These are phyloP conservation scores for Cystobasidium tubakii DNA, from an alignment of 768 basidiomycete genomes.

Conservation along the genomic window DNA sequence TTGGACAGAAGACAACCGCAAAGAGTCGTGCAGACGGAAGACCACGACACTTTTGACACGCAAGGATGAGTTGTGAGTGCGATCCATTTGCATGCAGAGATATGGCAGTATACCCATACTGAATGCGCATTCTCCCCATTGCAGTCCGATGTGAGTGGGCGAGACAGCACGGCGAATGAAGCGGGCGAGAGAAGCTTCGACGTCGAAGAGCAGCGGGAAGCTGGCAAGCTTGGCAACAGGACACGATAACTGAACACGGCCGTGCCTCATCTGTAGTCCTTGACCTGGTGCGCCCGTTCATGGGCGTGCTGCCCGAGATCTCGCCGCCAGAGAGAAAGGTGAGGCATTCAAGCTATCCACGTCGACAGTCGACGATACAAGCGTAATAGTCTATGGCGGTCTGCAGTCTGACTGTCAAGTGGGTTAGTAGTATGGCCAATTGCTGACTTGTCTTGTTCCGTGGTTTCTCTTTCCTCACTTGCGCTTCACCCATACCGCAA, in stretches of 20 bases:
- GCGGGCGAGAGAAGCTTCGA: background rate
- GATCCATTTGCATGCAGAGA: background rate
- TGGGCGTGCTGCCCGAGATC: slow-evolving; percentile 92
- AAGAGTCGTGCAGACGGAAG: background rate
- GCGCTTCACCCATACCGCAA: background rate
- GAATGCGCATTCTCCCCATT: background rate
- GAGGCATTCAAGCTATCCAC: slow-evolving; percentile 31
- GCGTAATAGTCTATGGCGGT: background rate
- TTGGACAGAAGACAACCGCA: slow-evolving; percentile 6
- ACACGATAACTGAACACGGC: background rate
- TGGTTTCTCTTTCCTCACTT: background rate
- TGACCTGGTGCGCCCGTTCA: slow-evolving; percentile 74
- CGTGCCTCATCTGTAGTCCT: background rate
- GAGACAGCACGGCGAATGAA: background rate
- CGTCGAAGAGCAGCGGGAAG: background rate
- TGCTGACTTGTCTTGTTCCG: too few relatives aligned
- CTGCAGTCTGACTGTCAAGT: slow-evolving; percentile 27
- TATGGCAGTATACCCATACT: background rate
- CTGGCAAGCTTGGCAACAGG: background rate
- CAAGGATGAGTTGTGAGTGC: slow-evolving; percentile 29
- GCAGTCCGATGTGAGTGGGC: slow-evolving; percentile 29
- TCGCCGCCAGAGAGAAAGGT: slow-evolving; percentile 97
- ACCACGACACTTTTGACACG: background rate
- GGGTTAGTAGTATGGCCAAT: too few relatives aligned
- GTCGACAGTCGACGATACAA: background rate